Base-by-base conservation (phyloP, 768 basidiomycete genomes). In the Rhodotorula babjevae region DNA sequence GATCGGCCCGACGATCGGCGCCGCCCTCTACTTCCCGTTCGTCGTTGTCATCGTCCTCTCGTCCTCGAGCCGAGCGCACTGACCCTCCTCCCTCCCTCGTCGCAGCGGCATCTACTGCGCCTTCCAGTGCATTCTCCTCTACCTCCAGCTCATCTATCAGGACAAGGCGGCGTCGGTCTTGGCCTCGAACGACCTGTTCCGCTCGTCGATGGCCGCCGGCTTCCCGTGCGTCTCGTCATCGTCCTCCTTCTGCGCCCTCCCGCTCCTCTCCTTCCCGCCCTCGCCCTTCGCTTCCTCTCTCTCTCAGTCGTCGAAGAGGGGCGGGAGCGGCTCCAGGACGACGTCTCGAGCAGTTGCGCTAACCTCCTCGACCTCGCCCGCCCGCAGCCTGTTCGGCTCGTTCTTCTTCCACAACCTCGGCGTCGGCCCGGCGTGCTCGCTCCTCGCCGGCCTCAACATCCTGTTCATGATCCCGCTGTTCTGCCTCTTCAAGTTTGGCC, bases 161-260 rank as follows among this genome's bases (percentile, higher is more conserved):
- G 12, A 44, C 2, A n/a, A 56, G 40, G 78, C 81, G 0, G 81
- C 81, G 12, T 76, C 76, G 2, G 75, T 80, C 6, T 70, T 82
- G 1, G 82, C 82, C 8, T 76, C 77, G 0, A 82, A 82, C 75
- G 80, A 80, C 63, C 75, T 82, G 61, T 77, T 82, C 68, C 65
- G 82, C 21, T 77, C 76, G 19, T 68, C 70, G n/a, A 69, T 81
- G 58, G 81, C 79, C 55, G 76, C 68, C 0, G 61, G 62, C 19
- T 69, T 69, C 68, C 69, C 73, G 46, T 77, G 58, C 55, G 56
- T 63, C 15, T 76, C 64, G 19, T 36, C 36, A 9, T 36, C 36
- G n/a, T n/a, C 36, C 9, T 36, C 9, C 36, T 36, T 9, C 36
- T 36, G 5, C 36, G 36, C 36, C n/a, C 36, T 36, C 36, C 36